Evolutionary conservation across 805 yeast genomes (phyloP).

Genomic region (Dipodascus albidus): DNA sequence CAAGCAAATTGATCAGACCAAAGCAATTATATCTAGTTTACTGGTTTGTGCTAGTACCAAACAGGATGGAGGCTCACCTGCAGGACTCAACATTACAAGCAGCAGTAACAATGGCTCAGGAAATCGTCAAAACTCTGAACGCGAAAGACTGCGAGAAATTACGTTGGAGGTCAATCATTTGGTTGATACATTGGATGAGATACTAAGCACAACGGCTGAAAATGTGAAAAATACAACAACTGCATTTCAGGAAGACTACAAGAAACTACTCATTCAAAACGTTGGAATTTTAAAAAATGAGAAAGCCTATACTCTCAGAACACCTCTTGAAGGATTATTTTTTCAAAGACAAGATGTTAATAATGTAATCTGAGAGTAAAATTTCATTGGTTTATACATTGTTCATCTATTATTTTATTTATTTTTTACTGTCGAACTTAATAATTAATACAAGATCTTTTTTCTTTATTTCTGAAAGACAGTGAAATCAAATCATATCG

Average conservation of each 20-base stretch:
- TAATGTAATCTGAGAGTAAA: not conserved
- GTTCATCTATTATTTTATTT: not conserved
- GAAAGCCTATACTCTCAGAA: slow-evolving; percentile 11
- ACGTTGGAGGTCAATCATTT: not conserved
- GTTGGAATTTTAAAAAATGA: slow-evolving; percentile 14
- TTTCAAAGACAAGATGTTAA: slow-evolving; percentile 1
- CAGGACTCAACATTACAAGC: not conserved
- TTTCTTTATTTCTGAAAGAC: not conserved
- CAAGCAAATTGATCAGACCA: not conserved
- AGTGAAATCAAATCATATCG: slow-evolving; percentile 3
- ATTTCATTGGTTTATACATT: not conserved
- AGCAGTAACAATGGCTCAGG: not conserved
- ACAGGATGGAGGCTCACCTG: not conserved
- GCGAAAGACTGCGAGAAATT: not conserved
- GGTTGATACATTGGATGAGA: slow-evolving; percentile 10
- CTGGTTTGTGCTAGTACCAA: not conserved
- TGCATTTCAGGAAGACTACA: slow-evolving; percentile 10
- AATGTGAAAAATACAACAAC: slow-evolving; percentile 4
- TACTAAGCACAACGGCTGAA: slow-evolving; percentile 7
- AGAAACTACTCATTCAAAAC: slow-evolving; percentile 14
- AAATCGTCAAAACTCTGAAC: not conserved
- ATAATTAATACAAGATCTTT: not conserved
- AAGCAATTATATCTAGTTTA: not conserved
- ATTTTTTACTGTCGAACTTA: not conserved
- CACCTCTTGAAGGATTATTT: slow-evolving; percentile 12